Conservation (phyloP, 495 filamentous ascomycete species). For the Oidiodendron maius region DNA sequence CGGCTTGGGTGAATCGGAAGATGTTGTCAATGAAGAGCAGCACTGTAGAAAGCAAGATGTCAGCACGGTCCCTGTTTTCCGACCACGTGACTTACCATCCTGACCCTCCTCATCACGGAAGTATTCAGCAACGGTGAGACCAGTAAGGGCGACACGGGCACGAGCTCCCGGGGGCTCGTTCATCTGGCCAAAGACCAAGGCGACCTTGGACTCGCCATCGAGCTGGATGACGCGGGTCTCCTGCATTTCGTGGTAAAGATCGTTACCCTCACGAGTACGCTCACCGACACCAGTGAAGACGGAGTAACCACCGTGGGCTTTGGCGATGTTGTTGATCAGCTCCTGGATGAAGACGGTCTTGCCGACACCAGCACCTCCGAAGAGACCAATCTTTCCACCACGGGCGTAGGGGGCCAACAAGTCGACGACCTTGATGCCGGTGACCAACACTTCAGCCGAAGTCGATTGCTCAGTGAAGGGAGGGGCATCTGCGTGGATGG, state of each 20-base stretch:
- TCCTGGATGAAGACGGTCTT: slow-evolving; percentile 99
- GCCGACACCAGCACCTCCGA: slow-evolving; percentile 99
- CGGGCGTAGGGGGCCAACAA: slow-evolving; percentile 97
- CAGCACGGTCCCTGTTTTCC: slow-evolving; percentile 16
- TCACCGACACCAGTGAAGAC: slow-evolving; percentile 99
- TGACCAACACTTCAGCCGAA: slow-evolving; percentile 90
- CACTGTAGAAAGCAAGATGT: slow-evolving; percentile 55
- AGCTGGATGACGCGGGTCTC: slow-evolving; percentile 99
- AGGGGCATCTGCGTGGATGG: slow-evolving; percentile 93
- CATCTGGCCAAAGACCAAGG: slow-evolving; percentile 99
- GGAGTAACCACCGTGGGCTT: slow-evolving; percentile 99
- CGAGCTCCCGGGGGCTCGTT: slow-evolving; percentile 99
- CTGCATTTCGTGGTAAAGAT: slow-evolving; percentile 99
- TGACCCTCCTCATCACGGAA: slow-evolving; percentile 98
- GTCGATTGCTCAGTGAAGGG: slow-evolving; percentile 92
- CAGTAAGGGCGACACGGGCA: slow-evolving; percentile 99
- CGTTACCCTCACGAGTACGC: slow-evolving; percentile 99
- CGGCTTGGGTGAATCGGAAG: slow-evolving; percentile 99
- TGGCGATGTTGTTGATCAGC: slow-evolving; percentile 99
- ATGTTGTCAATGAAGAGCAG: slow-evolving; percentile 99
- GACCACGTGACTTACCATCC: slow-evolving; percentile 53
- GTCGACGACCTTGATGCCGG: slow-evolving; percentile 99
- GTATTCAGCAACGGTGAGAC: slow-evolving; percentile 83
- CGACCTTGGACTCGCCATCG: slow-evolving; percentile 98
- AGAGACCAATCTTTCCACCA: slow-evolving; percentile 99